Conservation (phyloP, 1,139 yeast species). For the Hansenula anomala region DNA sequence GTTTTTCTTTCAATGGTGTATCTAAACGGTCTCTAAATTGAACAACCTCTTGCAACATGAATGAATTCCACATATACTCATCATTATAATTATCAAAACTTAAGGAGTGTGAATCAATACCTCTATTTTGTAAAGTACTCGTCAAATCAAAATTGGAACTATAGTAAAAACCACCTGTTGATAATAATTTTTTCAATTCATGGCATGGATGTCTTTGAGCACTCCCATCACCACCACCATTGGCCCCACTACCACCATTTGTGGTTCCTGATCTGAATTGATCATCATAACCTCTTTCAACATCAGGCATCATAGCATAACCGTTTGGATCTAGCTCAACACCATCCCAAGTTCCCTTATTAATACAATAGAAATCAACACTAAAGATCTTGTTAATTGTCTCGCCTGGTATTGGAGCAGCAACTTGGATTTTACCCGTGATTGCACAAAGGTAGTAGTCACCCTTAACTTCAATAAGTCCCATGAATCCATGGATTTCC, state of each 20-base stretch:
- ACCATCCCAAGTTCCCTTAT: constrained; percentile 75
- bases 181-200: constrained; percentile 68
- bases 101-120: constrained; percentile 40
- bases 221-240: constrained; percentile 13
- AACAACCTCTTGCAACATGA: constrained; percentile 80
- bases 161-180: constrained; percentile 88
- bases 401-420: constrained; percentile 76
- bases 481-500: constrained; percentile 77
- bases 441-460: constrained; percentile 77
- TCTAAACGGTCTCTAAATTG: constrained; percentile 70
- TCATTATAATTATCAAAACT: constrained; percentile 60
- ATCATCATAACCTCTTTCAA: constrained; percentile 13
- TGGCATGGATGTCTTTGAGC: constrained; percentile 66
- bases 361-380: constrained; percentile 81
- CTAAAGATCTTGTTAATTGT: constrained; percentile 74
- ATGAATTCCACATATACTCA: constrained; percentile 96
- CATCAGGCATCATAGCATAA: constrained; percentile 37
- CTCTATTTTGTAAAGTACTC: constrained; percentile 70
- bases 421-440: constrained; percentile 73
- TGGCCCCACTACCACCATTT: neutral
- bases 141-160: constrained; percentile 92
- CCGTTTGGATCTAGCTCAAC: constrained; percentile 63
- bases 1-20: constrained; percentile 43
- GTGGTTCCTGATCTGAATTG: constrained; percentile 7
- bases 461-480: constrained; percentile 64